Conservation (phyloP, 345 rosid genomes). For the Sapria himalayana region DNA sequence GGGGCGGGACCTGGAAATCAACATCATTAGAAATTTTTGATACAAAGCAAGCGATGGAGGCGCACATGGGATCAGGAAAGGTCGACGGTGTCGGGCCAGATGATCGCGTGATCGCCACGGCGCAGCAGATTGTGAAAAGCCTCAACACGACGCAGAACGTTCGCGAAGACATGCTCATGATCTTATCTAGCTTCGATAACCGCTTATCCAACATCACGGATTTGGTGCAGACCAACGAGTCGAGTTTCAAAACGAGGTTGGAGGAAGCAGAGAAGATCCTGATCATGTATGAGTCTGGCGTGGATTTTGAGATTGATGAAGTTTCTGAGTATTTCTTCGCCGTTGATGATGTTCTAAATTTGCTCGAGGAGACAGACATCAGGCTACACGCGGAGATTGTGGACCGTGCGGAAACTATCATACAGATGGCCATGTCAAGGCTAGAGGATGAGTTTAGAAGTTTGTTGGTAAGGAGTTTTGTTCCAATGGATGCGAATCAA, state of each 20-base stretch:
- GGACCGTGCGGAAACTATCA: constrained; percentile 68
- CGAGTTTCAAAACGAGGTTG: constrained; percentile 17
- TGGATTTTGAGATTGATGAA: constrained; percentile 61
- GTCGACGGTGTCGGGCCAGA: constrained; percentile 25
- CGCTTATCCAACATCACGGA: constrained; percentile 74
- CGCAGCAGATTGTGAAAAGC: constrained; percentile 89
- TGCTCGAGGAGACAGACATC: constrained; percentile 28
- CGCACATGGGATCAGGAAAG: constrained; percentile 1
- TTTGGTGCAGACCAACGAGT: constrained; percentile 24
- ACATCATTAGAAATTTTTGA: too few species aligned
- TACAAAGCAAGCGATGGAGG: too few species aligned
- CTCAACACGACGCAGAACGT: constrained; percentile 81
- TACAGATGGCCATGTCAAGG: constrained; percentile 84
- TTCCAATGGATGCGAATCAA: constrained; percentile 58
- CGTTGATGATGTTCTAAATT: constrained; percentile 49
- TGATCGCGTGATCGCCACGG: constrained; percentile 93
- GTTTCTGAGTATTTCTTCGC: constrained; percentile 46
- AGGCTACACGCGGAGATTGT: constrained; percentile 23
- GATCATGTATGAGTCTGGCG: constrained; percentile 34
- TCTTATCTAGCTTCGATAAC: constrained; percentile 87
- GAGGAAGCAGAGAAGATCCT: constrained; percentile 58
- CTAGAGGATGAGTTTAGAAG: constrained; percentile 86
- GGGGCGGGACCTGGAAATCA: too few species aligned
- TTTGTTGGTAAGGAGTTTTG: constrained; percentile 47
- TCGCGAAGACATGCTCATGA: constrained; percentile 81